Base-by-base conservation (phyloP, 306 rosid genomes). In the Arachis hypogaea region DNA sequence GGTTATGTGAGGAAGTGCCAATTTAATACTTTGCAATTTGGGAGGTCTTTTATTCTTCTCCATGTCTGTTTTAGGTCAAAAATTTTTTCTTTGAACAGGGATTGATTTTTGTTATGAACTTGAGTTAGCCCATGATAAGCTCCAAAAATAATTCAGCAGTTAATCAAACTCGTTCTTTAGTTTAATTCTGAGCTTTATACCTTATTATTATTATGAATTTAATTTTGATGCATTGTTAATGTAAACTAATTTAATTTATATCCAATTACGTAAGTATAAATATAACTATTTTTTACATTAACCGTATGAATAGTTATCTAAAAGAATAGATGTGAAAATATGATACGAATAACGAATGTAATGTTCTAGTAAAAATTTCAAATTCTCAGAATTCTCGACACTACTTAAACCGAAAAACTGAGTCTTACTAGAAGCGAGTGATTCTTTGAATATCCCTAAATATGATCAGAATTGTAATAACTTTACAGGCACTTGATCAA, bases 21-120 rank as follows among this genome's bases (percentile, higher is more conserved):
- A 69, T 72, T 69, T 71, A 63, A 54, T 56, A 40, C 72, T 59
- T 58, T 58, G 77, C 64, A 52, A 43, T 59, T 58, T 58, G 79
- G 60, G 47, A 43, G 45, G 18, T 61, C 78, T 33, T 71, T 74
- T 51, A 33, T 62, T 68, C 66, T 56, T 72, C 44, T 51, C 55
- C 50, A 30, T 75, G 81, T 44, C 59, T 60, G 29, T 80, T 16
- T 63, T 41, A 75, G 81, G 50, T 54, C 69, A 61, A 61, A 49
- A 44, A 59, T 28, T 49, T 59, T 66, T 83, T 77, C 50, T 68
- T 67, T 18, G 11, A 41, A 63, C 68, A 78, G 52, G 65, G 74
- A 77, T 67, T 56, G n/a, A 41, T 71, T 33, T 38, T 29, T 52
- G 59, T 55, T 38, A 16, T 81, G 78, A 66, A 7, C 45, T 76